phyloP scores from a whole-genome alignment of 2,329 filamentous ascomycete genomes.

The Endoconidiophora laricicola region DNA sequence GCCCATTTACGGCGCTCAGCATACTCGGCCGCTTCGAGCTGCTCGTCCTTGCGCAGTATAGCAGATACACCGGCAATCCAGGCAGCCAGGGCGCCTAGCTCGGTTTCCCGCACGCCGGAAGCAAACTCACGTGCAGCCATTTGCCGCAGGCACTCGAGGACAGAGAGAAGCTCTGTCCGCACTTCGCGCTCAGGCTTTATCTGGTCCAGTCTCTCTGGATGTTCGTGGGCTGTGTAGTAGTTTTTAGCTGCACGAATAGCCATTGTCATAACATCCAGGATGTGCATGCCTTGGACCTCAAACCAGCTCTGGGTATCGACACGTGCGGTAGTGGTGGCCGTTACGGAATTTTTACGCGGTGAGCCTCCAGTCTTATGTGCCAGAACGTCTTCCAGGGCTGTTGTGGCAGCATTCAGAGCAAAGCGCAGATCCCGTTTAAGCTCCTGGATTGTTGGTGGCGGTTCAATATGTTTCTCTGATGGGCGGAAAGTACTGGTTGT shows the following conservation, averaged over 20 bases:
- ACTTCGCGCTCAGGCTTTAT: conserved; percentile 82
- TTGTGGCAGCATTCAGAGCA: conserved; percentile 51
- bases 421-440: conserved; percentile 52
- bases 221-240: conserved; percentile 87
- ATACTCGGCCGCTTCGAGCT: conserved; percentile 55
- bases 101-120: conserved; percentile 63
- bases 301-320: conserved; percentile 44
- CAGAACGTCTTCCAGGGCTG: conserved; percentile 44
- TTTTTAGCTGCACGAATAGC: conserved; percentile 92
- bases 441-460: conserved; percentile 66
- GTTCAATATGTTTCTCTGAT: conserved; percentile 63
- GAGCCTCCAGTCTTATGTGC: conserved; percentile 16
- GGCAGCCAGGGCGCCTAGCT: conserved; percentile 54
- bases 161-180: conserved; percentile 63
- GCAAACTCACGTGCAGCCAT: conserved; percentile 80
- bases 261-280: conserved; percentile 81
- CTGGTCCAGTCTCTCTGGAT: conserved; percentile 66
- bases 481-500: conserved; percentile 93
- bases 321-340: conserved; percentile 23
- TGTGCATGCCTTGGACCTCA: conserved; percentile 79
- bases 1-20: conserved; percentile 57
- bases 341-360: conserved; percentile 16
- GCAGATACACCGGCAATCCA: conserved; percentile 69
- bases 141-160: conserved; percentile 81
- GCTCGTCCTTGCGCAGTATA: conserved; percentile 62